Conservation (phyloP, 768 basidiomycete species). For the Suillus spraguei region DNA sequence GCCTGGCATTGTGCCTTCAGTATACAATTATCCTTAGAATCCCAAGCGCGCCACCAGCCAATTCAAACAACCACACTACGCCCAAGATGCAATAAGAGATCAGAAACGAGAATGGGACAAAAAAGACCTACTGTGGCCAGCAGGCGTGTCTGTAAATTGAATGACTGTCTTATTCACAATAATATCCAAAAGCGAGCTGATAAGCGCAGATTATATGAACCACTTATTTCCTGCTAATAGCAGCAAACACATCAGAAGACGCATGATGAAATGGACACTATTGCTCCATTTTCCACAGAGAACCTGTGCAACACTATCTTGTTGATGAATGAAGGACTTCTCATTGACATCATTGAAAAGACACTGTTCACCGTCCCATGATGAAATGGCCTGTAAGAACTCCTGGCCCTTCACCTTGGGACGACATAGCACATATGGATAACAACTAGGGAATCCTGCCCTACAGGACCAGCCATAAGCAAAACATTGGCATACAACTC, state of each 20-base stretch:
- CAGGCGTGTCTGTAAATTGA: slow-evolving; percentile 80
- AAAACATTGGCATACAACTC: slow-evolving; percentile 90
- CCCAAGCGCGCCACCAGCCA: slow-evolving; percentile 81
- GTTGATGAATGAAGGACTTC: slow-evolving; percentile 87
- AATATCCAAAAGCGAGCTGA: slow-evolving; percentile 82
- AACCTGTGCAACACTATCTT: slow-evolving; percentile 90
- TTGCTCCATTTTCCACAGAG: slow-evolving; percentile 72
- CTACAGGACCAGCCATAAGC: slow-evolving; percentile 85
- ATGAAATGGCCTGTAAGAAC: slow-evolving; percentile 81
- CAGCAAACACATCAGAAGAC: neutral
- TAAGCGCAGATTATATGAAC: slow-evolving; percentile 87
- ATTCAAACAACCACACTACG: slow-evolving; percentile 90
- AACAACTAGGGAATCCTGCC: slow-evolving; percentile 83
- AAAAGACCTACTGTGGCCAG: slow-evolving; percentile 81
- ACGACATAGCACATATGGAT: slow-evolving; percentile 90
- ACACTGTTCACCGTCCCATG: slow-evolving; percentile 88
- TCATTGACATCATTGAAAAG: slow-evolving; percentile 90
- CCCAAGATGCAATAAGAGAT: neutral
- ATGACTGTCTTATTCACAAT: slow-evolving; percentile 82
- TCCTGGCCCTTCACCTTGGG: slow-evolving; percentile 70
- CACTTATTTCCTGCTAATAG: slow-evolving; percentile 75
- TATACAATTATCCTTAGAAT: slow-evolving; percentile 73
- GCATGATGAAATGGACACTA: neutral
- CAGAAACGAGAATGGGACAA: neutral
- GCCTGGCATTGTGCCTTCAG: slow-evolving; percentile 81